Conservation (phyloP, 805 yeast species). For the Candida germanica region DNA sequence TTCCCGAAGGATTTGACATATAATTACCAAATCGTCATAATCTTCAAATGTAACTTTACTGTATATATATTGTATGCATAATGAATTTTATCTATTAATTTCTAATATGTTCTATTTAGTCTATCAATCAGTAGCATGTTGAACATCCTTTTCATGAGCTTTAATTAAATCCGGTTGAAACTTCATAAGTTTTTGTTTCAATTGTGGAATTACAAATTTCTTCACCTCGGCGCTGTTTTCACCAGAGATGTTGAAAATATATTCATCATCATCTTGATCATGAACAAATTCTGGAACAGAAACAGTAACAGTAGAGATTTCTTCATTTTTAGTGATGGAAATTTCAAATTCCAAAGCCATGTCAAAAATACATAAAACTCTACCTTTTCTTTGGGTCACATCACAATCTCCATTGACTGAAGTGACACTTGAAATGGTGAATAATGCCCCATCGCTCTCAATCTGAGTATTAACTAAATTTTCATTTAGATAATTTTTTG, state of each 20-base stretch:
- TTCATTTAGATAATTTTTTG: slow-evolving; percentile 47
- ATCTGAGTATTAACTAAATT: slow-evolving; percentile 29
- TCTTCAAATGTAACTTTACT: too few species aligned
- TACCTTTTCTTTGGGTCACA: slow-evolving; percentile 81
- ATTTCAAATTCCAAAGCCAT: slow-evolving; percentile 51
- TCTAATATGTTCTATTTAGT: not conserved
- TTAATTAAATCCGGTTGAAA: slow-evolving; percentile 63
- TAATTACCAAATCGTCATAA: slow-evolving; percentile 8
- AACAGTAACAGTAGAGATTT: slow-evolving; percentile 41
- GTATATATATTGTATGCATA: not conserved
- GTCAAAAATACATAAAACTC: slow-evolving; percentile 73
- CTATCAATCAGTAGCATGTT: slow-evolving; percentile 40
- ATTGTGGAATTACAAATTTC: slow-evolving; percentile 49
- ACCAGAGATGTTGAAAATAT: slow-evolving; percentile 46
- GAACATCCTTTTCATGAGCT: slow-evolving; percentile 62
- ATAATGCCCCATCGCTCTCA: slow-evolving; percentile 22
- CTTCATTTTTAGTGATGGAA: slow-evolving; percentile 36
- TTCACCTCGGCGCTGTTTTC: slow-evolving; percentile 43
- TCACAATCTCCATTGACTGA: slow-evolving; percentile 69
- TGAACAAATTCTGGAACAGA: slow-evolving; percentile 68
- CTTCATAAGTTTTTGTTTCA: slow-evolving; percentile 45
- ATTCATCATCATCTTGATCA: slow-evolving; percentile 69
- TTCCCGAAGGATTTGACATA: slow-evolving; percentile 75
- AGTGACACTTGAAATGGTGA: slow-evolving; percentile 38
- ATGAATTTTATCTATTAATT: too few species aligned